A percentile compares a stretch with the other conserved stretches of the same genome.
Conservation (phyloP, 371 early-diverging fungal genomes). For the Capillidium heterosporum region DNA sequence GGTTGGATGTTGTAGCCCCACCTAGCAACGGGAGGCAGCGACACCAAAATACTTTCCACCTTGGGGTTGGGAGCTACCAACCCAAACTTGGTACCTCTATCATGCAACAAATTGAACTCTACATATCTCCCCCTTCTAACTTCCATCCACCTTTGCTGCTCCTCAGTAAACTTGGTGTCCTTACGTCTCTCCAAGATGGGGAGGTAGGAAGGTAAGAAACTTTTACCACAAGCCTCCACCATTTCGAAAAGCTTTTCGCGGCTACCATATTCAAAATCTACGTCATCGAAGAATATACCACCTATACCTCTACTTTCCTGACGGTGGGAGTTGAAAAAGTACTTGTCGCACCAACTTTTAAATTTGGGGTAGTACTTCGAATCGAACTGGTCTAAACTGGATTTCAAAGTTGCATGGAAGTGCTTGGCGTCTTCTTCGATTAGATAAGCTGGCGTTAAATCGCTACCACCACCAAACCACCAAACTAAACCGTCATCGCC, state of each 20-base stretch:
- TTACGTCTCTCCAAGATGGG: slow-evolving; percentile 52
- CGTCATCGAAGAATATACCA: slow-evolving; percentile 77
- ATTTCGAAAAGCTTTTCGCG: slow-evolving; percentile 50
- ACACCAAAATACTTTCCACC: slow-evolving; percentile 76
- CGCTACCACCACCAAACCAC: slow-evolving; percentile 83
- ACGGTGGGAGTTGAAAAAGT: slow-evolving; percentile 61
- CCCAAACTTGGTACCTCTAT: slow-evolving; percentile 82
- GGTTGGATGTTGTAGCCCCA: slow-evolving; percentile 81
- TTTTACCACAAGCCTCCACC: slow-evolving; percentile 42
- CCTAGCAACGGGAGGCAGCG: slow-evolving; percentile 60
- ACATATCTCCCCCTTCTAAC: slow-evolving; percentile 74
- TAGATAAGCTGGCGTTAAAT: slow-evolving; percentile 63
- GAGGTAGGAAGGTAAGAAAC: slow-evolving; percentile 55
- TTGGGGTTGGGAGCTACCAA: slow-evolving; percentile 66
- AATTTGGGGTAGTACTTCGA: slow-evolving; percentile 44
- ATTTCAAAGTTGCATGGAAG: slow-evolving; percentile 61
- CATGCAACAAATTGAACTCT: slow-evolving; percentile 76
- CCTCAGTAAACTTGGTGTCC: slow-evolving; percentile 36
- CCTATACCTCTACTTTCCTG: slow-evolving; percentile 67
- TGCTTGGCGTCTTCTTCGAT: slow-evolving; percentile 60
- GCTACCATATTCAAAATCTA: slow-evolving; percentile 29
- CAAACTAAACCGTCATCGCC: slow-evolving; percentile 33
- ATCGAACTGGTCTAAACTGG: slow-evolving; percentile 57
- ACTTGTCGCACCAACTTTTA: slow-evolving; percentile 72
- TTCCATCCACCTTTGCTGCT: slow-evolving; percentile 66